Percentiles rank a stretch among this genome's conserved stretches.
These are phyloP conservation scores for Triadica sebifera DNA, from an alignment of 345 rosid species.

Conservation along the genomic window DNA sequence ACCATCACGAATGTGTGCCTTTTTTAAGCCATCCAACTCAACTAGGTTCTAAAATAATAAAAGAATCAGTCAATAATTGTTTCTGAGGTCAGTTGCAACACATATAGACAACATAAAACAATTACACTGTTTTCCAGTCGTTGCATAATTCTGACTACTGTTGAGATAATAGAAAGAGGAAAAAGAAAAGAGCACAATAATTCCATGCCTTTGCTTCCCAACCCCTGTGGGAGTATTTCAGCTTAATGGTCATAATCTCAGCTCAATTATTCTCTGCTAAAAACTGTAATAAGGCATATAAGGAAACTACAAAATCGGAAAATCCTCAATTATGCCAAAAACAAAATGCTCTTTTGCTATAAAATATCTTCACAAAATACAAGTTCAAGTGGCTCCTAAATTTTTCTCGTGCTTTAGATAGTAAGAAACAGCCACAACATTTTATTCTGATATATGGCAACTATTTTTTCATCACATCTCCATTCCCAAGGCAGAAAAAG, in stretches of 20 bases:
- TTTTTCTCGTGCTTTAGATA: too few relatives aligned
- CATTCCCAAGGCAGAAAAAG: background rate
- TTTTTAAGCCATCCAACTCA: slow-evolving; percentile 84
- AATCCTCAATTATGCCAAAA: background rate
- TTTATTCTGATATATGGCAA: background rate
- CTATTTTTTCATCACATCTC: background rate
- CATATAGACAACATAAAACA: background rate
- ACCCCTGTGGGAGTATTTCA: background rate
- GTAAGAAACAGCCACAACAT: background rate
- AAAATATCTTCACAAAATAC: background rate
- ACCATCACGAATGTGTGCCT: slow-evolving; percentile 94
- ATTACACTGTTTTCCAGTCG: background rate
- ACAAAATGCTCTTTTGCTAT: background rate
- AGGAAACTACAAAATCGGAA: background rate
- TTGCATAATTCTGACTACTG: background rate
- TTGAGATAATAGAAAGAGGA: background rate
- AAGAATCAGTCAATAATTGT: background rate
- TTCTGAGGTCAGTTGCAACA: background rate
- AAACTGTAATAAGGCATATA: background rate
- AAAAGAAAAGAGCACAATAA: background rate
- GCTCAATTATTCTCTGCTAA: background rate
- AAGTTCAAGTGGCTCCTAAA: background rate
- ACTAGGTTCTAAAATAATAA: slow-evolving; percentile 57
- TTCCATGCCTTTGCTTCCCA: background rate
- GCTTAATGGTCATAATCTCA: background rate